phyloP scores from a whole-genome alignment of 768 basidiomycete species.

The Boletus eberwhitei region DNA sequence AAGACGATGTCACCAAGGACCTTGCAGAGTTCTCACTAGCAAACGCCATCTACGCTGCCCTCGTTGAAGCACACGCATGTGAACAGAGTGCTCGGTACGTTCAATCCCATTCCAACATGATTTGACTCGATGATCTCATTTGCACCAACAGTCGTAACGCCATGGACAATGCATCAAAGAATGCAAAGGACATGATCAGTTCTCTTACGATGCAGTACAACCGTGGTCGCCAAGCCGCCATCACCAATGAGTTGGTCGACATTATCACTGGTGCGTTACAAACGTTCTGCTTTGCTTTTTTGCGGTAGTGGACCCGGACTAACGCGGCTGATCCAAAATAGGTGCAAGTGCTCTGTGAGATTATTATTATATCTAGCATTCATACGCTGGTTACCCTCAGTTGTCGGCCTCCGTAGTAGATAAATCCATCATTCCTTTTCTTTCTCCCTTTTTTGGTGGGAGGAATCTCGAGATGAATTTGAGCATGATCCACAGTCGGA shows the following conservation, averaged over 20 bases:
- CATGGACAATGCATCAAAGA: slow-evolving; percentile 99
- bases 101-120: too few species aligned
- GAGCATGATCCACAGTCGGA: not conserved
- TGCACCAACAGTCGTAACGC: slow-evolving; percentile 69
- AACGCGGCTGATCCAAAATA: slow-evolving; percentile 14
- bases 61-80: slow-evolving; percentile 93
- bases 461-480: not conserved
- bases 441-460: not conserved
- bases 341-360: slow-evolving; percentile 49
- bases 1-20: slow-evolving; percentile 93
- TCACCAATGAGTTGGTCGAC: slow-evolving; percentile 93
- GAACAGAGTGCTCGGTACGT: slow-evolving; percentile 86
- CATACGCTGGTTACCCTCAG: slow-evolving; percentile 11
- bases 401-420: slow-evolving; percentile 21
- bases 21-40: slow-evolving; percentile 94
- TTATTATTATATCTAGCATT: slow-evolving; percentile 8
- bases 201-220: slow-evolving; percentile 93
- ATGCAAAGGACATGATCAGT: slow-evolving; percentile 91
- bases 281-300: not conserved
- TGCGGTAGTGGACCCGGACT: not conserved
- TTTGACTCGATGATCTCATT: not conserved
- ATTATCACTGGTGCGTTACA: slow-evolving; percentile 75
- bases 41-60: slow-evolving; percentile 92
- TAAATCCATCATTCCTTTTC: slow-evolving; percentile 18
- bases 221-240: slow-evolving; percentile 96